phyloP scores from a whole-genome alignment of 768 basidiomycete species.

The Gloeostereum incarnatum region DNA sequence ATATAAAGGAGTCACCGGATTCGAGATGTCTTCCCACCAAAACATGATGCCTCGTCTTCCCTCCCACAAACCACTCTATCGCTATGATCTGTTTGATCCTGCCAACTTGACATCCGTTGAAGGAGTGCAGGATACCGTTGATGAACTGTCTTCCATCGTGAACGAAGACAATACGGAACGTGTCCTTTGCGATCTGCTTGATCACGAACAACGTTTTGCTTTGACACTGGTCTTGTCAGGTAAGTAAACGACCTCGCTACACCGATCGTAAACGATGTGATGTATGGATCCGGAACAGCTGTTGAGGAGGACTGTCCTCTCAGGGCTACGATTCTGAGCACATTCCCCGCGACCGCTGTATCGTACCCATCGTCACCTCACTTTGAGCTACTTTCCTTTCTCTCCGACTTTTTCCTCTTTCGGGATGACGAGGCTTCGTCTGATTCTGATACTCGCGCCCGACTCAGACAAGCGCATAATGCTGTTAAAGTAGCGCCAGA shows the following conservation, averaged over 20 bases:
- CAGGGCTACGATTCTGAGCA: not conserved
- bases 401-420: not conserved
- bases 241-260: not conserved
- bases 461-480: not conserved
- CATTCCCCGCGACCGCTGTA: not conserved
- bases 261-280: not conserved
- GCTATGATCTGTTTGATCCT: not conserved
- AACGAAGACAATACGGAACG: not conserved
- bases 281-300: not conserved
- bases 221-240: conserved; percentile 1
- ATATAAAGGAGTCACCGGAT: too few relatives aligned
- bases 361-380: not conserved
- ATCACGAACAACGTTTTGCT: not conserved
- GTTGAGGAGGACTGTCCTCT: not conserved
- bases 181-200: not conserved
- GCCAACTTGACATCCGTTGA: not conserved
- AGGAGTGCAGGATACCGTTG: not conserved
- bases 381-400: not conserved
- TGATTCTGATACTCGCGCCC: not conserved
- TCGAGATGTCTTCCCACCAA: too few relatives aligned
- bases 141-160: not conserved
- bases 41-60: too few relatives aligned
- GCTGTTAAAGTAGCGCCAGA: not conserved
- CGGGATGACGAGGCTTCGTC: not conserved
- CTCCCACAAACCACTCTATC: not conserved